Evolutionary conservation across 805 yeast genomes (phyloP).

Genomic region (Wickerhamiella slavikovae): DNA sequence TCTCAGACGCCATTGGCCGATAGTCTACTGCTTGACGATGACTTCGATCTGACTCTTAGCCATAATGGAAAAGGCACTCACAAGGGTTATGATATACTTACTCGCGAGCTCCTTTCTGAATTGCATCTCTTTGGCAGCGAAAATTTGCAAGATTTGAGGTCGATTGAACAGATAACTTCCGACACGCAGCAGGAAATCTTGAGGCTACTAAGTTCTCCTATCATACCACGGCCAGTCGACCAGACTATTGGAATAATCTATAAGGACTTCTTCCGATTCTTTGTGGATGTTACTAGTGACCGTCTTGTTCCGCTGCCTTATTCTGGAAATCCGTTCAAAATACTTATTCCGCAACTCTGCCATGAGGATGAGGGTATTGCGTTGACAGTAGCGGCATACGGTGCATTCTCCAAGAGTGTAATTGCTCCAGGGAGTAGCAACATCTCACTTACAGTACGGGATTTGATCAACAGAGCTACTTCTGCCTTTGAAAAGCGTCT

Average conservation of each 20-base stretch:
- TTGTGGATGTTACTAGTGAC: constrained; percentile 37
- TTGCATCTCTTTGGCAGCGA: too few relatives aligned
- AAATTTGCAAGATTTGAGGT: neutral
- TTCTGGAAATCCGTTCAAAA: constrained; percentile 43
- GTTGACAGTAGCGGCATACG: constrained; percentile 9
- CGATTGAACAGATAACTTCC: neutral
- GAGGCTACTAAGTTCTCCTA: neutral
- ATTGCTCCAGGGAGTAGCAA: neutral
- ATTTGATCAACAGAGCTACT: neutral
- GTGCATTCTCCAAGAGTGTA: constrained; percentile 2
- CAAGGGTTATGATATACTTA: neutral
- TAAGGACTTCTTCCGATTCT: constrained; percentile 41
- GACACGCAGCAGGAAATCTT: neutral
- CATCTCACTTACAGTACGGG: neutral
- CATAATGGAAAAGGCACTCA: neutral
- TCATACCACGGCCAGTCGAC: neutral
- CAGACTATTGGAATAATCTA: neutral
- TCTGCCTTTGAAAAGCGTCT: neutral
- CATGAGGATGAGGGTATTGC: constrained; percentile 19
- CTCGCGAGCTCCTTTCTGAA: too few relatives aligned
- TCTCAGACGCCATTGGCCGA: too few relatives aligned
- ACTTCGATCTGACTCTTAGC: too few relatives aligned
- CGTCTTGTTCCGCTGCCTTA: constrained; percentile 51
- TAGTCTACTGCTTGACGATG: too few relatives aligned
- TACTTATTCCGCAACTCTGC: constrained; percentile 48